Evolutionary conservation across 108 stramenopile genomes (phyloP).

Genomic region (Skeletonema costatum): DNA sequence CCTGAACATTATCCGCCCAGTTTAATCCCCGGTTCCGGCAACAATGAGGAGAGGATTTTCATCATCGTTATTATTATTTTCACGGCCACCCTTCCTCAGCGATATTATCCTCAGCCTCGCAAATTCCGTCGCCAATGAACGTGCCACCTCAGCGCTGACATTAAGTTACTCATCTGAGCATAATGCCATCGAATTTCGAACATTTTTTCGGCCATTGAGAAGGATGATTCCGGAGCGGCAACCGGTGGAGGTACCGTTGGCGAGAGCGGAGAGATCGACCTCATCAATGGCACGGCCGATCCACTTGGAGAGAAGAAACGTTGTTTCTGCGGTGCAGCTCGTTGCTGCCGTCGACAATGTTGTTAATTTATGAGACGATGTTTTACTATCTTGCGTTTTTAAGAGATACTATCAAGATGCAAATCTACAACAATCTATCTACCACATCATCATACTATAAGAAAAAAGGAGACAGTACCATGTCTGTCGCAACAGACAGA

Average conservation of each 20-base stretch:
- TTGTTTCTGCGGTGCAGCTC: neutral
- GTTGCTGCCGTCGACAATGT: too few relatives aligned
- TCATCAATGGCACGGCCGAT: neutral
- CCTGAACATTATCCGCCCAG: neutral
- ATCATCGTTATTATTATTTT: neutral
- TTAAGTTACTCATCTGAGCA: neutral
- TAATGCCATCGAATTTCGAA: neutral
- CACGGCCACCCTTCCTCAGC: neutral
- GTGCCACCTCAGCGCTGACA: neutral
- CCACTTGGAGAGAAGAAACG: neutral
- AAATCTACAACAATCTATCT: too few relatives aligned
- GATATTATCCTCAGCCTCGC: neutral
- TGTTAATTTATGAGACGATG: too few relatives aligned
- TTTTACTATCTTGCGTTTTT: too few relatives aligned
- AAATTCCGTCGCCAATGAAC: neutral
- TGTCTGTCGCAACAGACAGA: too few relatives aligned
- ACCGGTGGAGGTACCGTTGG: neutral
- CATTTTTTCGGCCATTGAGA: neutral
- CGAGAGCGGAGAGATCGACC: neutral
- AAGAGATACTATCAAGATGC: too few relatives aligned
- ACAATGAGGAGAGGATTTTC: neutral
- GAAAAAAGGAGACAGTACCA: too few relatives aligned
- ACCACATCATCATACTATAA: too few relatives aligned
- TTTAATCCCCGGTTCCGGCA: neutral
- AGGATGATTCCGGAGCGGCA: neutral